Conservation (phyloP, 768 basidiomycete species). For the Boletus rex-veris region DNA sequence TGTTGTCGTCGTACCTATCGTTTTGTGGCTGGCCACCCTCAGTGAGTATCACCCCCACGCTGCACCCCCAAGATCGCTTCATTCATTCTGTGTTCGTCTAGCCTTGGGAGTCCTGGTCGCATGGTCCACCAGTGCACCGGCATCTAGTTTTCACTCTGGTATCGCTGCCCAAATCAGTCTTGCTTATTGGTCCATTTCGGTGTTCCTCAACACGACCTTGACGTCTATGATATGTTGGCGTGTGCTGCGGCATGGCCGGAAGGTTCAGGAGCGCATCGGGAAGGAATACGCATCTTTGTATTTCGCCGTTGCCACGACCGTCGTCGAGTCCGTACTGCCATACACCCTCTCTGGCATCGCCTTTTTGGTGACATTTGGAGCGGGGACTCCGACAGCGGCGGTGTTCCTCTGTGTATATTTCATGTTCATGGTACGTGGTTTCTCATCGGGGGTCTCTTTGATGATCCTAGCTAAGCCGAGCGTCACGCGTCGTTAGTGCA, state of each 20-base stretch:
- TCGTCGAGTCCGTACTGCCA: slow-evolving; percentile 14
- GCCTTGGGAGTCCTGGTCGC: slow-evolving; percentile 12
- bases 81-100: not conserved
- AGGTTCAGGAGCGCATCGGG: slow-evolving; percentile 3
- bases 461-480: not conserved
- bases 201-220: not conserved
- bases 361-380: slow-evolving; percentile 6
- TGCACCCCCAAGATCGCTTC: not conserved
- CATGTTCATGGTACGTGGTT: slow-evolving; percentile 15
- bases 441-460: not conserved
- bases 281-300: slow-evolving; percentile 4
- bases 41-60: not conserved
- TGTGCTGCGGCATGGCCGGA: slow-evolving; percentile 5
- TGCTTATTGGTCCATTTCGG: slow-evolving; percentile 10
- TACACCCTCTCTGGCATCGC: slow-evolving; percentile 10
- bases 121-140: slow-evolving; percentile 12
- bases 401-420: slow-evolving; percentile 13
- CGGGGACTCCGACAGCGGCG: slow-evolving; percentile 5
- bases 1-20: not conserved
- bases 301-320: slow-evolving; percentile 9
- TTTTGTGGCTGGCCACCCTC: not conserved
- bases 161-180: slow-evolving; percentile 6
- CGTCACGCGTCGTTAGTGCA: slow-evolving; percentile 7
- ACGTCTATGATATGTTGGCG: slow-evolving; percentile 17
- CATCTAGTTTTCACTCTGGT: slow-evolving; percentile 8